A percentile compares a stretch with the other conserved stretches of the same genome.
phyloP scores from a whole-genome alignment of 2,329 filamentous ascomycete species.

The Ceratocystis smalleyi region DNA sequence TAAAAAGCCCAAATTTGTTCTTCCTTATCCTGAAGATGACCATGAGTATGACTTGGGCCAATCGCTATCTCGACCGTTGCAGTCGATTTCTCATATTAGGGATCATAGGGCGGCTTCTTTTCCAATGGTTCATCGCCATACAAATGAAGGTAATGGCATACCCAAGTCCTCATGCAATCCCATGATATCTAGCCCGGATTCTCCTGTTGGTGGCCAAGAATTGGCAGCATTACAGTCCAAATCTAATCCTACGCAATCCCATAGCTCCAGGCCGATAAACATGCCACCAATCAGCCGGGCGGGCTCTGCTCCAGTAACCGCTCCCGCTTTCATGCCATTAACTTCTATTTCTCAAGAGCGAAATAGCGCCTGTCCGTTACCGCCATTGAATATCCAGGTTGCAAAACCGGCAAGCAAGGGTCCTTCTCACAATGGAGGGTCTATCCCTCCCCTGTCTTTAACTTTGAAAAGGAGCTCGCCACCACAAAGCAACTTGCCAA shows the following conservation, averaged over 20 bases:
- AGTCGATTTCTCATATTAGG: neutral
- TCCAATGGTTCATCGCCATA: neutral
- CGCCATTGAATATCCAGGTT: neutral
- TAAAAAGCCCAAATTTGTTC: neutral
- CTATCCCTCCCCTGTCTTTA: neutral
- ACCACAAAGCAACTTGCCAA: neutral
- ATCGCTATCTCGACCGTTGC: neutral
- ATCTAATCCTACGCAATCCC: neutral
- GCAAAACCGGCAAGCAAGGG: neutral
- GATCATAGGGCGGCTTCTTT: neutral
- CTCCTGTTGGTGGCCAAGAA: neutral
- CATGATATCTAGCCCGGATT: neutral
- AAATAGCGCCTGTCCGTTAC: neutral
- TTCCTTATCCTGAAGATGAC: slow-evolving; percentile 15
- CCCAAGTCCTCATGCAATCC: neutral
- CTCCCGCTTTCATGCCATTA: neutral
- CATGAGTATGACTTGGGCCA: neutral
- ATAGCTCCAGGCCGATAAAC: neutral
- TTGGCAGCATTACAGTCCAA: neutral
- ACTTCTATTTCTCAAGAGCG: neutral
- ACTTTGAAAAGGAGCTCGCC: neutral
- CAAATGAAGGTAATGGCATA: neutral
- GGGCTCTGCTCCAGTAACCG: neutral
- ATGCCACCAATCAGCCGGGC: neutral
- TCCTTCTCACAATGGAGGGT: neutral